Conservation (phyloP, 2,329 filamentous ascomycete species). For the Alternaria arbusti region DNA sequence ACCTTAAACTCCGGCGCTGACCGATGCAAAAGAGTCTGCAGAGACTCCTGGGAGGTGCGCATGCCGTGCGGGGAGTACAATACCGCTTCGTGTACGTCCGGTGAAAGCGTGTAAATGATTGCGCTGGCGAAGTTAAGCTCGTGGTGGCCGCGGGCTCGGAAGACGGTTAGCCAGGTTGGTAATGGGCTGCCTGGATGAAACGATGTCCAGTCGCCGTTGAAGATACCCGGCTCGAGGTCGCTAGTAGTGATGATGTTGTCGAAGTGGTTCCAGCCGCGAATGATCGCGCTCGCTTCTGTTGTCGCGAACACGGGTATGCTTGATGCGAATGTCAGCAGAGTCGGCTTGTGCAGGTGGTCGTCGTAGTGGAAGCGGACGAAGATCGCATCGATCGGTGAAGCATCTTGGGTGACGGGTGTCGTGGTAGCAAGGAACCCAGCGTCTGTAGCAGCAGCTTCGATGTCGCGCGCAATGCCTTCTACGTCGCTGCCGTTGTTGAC, state of each 20-base stretch:
- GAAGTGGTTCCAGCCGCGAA: not conserved
- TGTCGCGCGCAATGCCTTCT: not conserved
- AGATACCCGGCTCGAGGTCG: not conserved
- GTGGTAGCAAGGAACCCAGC: not conserved
- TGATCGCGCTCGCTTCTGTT: not conserved
- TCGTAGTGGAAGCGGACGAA: not conserved
- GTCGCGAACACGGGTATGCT: not conserved
- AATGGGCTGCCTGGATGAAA: not conserved
- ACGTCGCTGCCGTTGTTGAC: not conserved
- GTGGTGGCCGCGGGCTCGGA: not conserved
- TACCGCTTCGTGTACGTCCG: not conserved
- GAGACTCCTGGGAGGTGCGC: not conserved
- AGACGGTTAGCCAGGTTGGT: not conserved
- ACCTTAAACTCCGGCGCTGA: not conserved
- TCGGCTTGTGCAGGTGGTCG: not conserved
- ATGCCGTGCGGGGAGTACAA: not conserved
- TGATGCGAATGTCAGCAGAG: not conserved
- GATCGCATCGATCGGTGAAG: not conserved
- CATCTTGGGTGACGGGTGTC: not conserved
- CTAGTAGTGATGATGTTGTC: not conserved
- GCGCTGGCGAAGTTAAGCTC: not conserved
- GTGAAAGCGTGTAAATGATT: not conserved
- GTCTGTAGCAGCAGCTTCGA: not conserved
- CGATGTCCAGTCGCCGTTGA: not conserved
- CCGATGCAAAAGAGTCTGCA: not conserved